Base-by-base conservation (phyloP, 2,329 filamentous ascomycete genomes). In the Paraphoma chrysanthemicola region DNA sequence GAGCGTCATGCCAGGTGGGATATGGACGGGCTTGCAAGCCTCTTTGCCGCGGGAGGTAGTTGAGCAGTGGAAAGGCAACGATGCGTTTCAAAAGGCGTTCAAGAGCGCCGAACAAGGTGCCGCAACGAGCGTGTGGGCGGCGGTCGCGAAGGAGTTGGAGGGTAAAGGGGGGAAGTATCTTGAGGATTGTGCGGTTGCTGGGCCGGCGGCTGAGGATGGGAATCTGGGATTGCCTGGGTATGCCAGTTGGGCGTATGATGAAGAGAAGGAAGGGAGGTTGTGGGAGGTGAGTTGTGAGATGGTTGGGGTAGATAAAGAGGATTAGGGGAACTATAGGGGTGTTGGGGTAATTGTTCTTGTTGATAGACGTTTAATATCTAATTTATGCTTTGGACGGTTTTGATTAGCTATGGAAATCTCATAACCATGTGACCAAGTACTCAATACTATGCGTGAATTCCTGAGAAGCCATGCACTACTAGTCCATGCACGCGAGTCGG, bases 101-200 rank as follows among this genome's bases (percentile, higher is more conserved):
- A 62, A 60, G 44, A 65, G 48, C 30, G 49, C 74, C 1, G 76
- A 73, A 28, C 82, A 84, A 62, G 83, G 82, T 1, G 82, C 82
- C 17, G 80, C 82, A 0, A 84, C 82, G 9, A 75, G 75, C 3
- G 73, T 82, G 0, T 81, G 75, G 71, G 81, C 80, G 0, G 81
- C 80, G 0, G 60, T 80, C 2, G 73, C 66, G 2, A 74, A 70
- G 49, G 77, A 76, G 28, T 79, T 75, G 72, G 79, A 83, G 66
- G 78, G 74, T 2, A 79, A 75, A 58, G 83, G 81, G 3, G 82
- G 81, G 3, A 76, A 71, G 57, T 85, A 83, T 60, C 62, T 85
- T 28, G 72, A 72, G 14, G 68, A 84, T 41, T 66, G 57, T 48
- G 45, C 47, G 31, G 55, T 70, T 42, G 66, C 71, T 41, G 58